Evolutionary conservation across 768 basidiomycete species (phyloP), one percentile per base, ranked within the genome.

Genomic region (Rhodotorula diobovata): DNA sequence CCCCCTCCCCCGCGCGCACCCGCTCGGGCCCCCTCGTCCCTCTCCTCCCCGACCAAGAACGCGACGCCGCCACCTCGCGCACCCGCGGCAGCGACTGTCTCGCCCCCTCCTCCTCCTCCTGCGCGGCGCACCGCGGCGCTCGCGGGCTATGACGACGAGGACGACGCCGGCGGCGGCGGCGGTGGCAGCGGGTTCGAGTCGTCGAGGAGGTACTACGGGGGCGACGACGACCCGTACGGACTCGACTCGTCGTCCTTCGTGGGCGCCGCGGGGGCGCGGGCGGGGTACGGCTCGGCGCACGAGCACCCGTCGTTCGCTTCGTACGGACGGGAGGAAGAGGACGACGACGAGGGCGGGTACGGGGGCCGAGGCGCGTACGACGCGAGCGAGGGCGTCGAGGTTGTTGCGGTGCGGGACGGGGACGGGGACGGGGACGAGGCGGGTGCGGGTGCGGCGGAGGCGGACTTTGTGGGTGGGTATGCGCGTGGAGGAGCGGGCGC

Each of bases 341-440:
- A 23, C 46, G 51, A 30, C n/a, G 15, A 43, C 54, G 54, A 20
- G 21, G 32, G 55, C 4, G 35, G 35, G 50, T 68, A 37, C 57
- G 68, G 46, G 11, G 41, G 41, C 41, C 14, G 41, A 43, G 41
- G 41, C 12, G 59, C 30, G 30, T 65, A 67, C 66, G 57, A 60
- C 41, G 66, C 58, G 30, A 25, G 43, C 3, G 63, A 70, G 32
- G 69, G 69, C 34, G 69, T 70, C 16, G 30, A 54, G 43, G 69
- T 70, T 28, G 63, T 59, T 14, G 21, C 58, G 5, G 41, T 59
- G 28, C 23, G 50, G 34, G 43, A 34, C 18, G 59, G 54, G 2
- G 20, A 34, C 54, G 32, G 35, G 15, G 20, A 35, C n/a, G 51
- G 51, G 10, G n/a, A 53, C 15, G n/a, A n/a, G n/a, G n/a, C n/a